These are phyloP conservation scores for Xylogone sp. DNA, from an alignment of 2,329 filamentous ascomycete genomes.

Conservation along the genomic window DNA sequence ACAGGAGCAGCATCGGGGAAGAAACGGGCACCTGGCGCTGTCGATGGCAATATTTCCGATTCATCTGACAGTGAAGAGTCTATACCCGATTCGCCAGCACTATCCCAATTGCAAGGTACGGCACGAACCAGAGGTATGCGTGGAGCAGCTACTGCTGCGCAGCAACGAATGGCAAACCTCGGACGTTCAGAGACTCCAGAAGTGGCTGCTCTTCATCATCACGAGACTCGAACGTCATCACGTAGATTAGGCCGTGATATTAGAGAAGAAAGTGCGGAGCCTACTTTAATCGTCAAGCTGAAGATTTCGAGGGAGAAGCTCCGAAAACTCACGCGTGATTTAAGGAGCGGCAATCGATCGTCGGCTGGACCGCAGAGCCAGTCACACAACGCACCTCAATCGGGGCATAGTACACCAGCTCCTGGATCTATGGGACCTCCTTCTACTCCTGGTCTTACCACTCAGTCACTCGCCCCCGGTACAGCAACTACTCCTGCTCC, in stretches of 20 bases:
- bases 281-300: slow-evolving; percentile 67
- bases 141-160: slow-evolving; percentile 80
- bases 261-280: slow-evolving; percentile 73
- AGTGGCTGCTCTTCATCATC: slow-evolving; percentile 60
- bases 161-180: slow-evolving; percentile 79
- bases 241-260: slow-evolving; percentile 57
- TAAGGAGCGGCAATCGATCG: slow-evolving; percentile 39
- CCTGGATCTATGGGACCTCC: slow-evolving; percentile 52
- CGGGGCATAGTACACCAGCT: slow-evolving; percentile 45
- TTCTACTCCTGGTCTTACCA: slow-evolving; percentile 32
- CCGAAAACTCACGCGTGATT: slow-evolving; percentile 58
- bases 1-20: slow-evolving; percentile 53
- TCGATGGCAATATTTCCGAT: slow-evolving; percentile 67
- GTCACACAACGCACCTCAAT: slow-evolving; percentile 40
- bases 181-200: slow-evolving; percentile 90
- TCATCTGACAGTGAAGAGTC: slow-evolving; percentile 92
- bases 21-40: slow-evolving; percentile 51
- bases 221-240: slow-evolving; percentile 68
- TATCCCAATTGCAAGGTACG: slow-evolving; percentile 71
- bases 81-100: slow-evolving; percentile 77
- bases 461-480: slow-evolving; percentile 21
- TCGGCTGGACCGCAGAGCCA: slow-evolving; percentile 34
- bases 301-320: slow-evolving; percentile 70
- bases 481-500: slow-evolving; percentile 35
- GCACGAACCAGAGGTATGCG: slow-evolving; percentile 85